Evolutionary conservation across 192 early-diverging fungal genomes (phyloP).

Genomic region (Coemansia sp.): DNA sequence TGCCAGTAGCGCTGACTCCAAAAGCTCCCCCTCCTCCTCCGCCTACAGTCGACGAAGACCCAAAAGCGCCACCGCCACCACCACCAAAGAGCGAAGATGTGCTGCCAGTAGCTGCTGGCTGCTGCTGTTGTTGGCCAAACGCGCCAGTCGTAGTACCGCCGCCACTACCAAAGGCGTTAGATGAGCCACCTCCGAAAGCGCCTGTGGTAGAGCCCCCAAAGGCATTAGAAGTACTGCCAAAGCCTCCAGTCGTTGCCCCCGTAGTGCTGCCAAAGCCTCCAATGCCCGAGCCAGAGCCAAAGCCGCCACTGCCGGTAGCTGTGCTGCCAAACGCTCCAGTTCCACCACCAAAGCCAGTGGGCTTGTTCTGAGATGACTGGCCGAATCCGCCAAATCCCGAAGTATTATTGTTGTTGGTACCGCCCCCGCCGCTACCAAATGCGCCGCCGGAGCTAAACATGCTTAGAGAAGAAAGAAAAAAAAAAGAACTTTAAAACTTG

Average conservation of each 20-base stretch:
- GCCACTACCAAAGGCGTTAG: conserved; percentile 24
- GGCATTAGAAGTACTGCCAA: conserved; percentile 38
- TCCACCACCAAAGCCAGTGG: conserved; percentile 17
- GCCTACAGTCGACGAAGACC: conserved; percentile 12
- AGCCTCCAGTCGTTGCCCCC: conserved; percentile 8
- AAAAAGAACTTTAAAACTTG: conserved; percentile 1
- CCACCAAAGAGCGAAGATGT: conserved; percentile 35
- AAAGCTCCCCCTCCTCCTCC: conserved; percentile 56
- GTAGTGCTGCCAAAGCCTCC: conserved; percentile 27
- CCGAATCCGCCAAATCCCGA: conserved; percentile 29
- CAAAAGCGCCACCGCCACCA: conserved; percentile 45
- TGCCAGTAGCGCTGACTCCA: conserved; percentile 49
- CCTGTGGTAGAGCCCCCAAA: conserved; percentile 38
- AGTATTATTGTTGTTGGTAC: not conserved
- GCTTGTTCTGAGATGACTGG: conserved; percentile 19
- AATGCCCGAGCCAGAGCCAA: conserved; percentile 23
- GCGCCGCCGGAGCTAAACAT: conserved; percentile 47
- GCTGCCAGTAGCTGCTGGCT: conserved; percentile 6
- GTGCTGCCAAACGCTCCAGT: conserved; percentile 23
- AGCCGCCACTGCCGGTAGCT: conserved; percentile 19
- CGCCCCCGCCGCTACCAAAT: conserved; percentile 30
- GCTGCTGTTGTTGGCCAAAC: conserved; percentile 20
- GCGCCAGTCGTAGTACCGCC: conserved; percentile 3
- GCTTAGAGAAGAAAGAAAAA: not conserved
- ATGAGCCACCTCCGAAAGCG: conserved; percentile 24